Evolutionary conservation across 768 basidiomycete species (phyloP).

Genomic region (Trametes sanguinea): DNA sequence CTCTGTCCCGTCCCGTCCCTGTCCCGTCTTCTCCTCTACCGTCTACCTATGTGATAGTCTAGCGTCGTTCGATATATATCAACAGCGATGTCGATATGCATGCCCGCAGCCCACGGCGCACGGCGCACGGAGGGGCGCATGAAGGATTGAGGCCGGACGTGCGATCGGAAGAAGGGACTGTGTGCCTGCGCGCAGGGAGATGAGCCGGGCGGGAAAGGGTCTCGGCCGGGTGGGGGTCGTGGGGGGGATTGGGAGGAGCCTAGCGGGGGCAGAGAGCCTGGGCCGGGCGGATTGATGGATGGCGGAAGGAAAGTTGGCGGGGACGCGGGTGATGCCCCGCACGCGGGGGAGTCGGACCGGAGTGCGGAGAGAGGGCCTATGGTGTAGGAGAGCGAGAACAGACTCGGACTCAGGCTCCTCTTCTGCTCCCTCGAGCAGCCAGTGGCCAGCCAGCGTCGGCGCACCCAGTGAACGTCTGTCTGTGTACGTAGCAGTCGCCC

Average conservation of each 20-base stretch:
- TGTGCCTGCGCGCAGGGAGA: not conserved
- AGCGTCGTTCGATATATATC: not conserved
- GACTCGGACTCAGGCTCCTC: no score
- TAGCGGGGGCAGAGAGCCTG: slow-evolving; percentile 5
- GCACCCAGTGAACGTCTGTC: no score
- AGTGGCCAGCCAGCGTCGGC: no score
- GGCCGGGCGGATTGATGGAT: not conserved
- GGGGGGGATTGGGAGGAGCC: not conserved
- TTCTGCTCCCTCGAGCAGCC: no score
- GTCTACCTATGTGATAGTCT: not conserved
- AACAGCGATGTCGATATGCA: slow-evolving; percentile 4
- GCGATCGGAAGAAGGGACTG: no score
- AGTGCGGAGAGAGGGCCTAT: not conserved
- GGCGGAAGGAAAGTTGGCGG: not conserved
- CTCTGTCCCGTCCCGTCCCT: not conserved
- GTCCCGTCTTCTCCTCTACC: no score
- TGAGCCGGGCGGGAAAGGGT: not conserved
- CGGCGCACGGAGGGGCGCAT: no score
- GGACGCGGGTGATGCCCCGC: slow-evolving; percentile 15
- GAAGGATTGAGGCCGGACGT: no score
- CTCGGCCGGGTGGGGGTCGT: not conserved
- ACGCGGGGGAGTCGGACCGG: slow-evolving; percentile 9
- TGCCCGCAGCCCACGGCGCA: not conserved
- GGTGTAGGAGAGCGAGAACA: no score
- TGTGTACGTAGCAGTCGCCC: not conserved